Conservation (phyloP, 2,329 filamentous ascomycete genomes). For the Colletotrichum sp. region DNA sequence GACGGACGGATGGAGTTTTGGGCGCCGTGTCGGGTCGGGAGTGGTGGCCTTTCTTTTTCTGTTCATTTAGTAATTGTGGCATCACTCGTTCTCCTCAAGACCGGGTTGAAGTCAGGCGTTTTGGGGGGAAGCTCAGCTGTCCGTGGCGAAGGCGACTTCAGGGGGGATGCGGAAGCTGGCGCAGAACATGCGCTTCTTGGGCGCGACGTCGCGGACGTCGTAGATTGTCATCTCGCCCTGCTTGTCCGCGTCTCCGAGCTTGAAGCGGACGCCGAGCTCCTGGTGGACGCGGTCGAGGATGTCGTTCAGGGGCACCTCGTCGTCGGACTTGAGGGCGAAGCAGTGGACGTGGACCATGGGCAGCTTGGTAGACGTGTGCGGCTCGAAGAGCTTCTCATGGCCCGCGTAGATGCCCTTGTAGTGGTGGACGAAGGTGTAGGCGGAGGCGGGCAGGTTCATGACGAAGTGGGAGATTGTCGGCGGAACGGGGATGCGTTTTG, state of each 20-base stretch:
- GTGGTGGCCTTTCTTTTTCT: background rate
- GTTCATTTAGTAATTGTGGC: background rate
- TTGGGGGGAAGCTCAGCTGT: background rate
- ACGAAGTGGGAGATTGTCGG: slow-evolving; percentile 89
- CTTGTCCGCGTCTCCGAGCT: slow-evolving; percentile 49
- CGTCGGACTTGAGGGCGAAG: slow-evolving; percentile 83
- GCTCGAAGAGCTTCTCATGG: slow-evolving; percentile 68
- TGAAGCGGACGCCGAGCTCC: slow-evolving; percentile 45
- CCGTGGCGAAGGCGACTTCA: slow-evolving; percentile 76
- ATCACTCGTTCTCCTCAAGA: background rate
- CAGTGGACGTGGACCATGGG: slow-evolving; percentile 94
- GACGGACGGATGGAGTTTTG: background rate
- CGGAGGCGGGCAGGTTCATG: slow-evolving; percentile 95
- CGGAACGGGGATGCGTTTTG: slow-evolving; percentile 62
- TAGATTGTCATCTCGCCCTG: slow-evolving; percentile 61
- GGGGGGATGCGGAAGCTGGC: slow-evolving; percentile 86
- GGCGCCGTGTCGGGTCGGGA: background rate
- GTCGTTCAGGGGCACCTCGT: slow-evolving; percentile 67
- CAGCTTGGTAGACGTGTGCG: slow-evolving; percentile 63
- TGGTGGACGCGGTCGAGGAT: slow-evolving; percentile 45
- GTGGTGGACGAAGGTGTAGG: slow-evolving; percentile 78
- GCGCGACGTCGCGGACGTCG: slow-evolving; percentile 86
- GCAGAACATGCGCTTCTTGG: slow-evolving; percentile 96
- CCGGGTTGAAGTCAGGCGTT: background rate
- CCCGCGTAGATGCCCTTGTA: slow-evolving; percentile 85